Percentiles rank a stretch among this genome's conserved stretches.
These are phyloP conservation scores for Thalia dealbata DNA, from an alignment of 176 grass and related monocot genomes.

Conservation along the genomic window DNA sequence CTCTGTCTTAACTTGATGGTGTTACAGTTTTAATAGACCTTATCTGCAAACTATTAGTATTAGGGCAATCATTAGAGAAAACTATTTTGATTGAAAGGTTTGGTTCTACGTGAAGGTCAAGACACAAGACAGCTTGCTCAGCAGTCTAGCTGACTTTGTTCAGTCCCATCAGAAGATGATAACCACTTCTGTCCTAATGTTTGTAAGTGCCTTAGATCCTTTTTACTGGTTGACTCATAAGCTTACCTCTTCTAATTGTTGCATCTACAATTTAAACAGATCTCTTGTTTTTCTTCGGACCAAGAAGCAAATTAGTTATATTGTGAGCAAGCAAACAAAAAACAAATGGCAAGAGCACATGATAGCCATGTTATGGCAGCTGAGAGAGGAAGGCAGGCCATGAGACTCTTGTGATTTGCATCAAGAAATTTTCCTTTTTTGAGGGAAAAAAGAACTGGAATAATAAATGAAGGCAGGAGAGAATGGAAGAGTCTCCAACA, in stretches of 20 bases:
- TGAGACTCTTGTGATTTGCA: background rate
- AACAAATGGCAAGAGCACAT: background rate
- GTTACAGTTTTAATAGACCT: background rate
- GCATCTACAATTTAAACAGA: background rate
- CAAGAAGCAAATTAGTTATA: background rate
- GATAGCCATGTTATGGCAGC: constrained; percentile 14
- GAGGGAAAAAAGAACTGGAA: background rate
- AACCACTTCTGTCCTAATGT: too few species aligned
- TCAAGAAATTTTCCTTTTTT: background rate
- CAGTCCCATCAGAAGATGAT: background rate
- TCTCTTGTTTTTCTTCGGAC: background rate
- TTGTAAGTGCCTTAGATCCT: too few species aligned
- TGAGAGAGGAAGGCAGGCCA: constrained; percentile 1
- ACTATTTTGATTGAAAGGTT: constrained; percentile 2
- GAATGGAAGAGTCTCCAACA: background rate
- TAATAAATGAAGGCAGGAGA: background rate
- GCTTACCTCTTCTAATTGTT: too few species aligned
- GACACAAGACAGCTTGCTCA: background rate
- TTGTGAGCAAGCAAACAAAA: background rate
- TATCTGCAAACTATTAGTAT: background rate
- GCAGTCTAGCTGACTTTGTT: background rate
- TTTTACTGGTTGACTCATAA: too few species aligned
- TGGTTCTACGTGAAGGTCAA: background rate
- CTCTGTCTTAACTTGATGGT: background rate
- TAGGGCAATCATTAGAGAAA: background rate